These are phyloP conservation scores for Pulicaria dysenterica DNA, from an alignment of 129 eudicot genomes.

Conservation along the genomic window DNA sequence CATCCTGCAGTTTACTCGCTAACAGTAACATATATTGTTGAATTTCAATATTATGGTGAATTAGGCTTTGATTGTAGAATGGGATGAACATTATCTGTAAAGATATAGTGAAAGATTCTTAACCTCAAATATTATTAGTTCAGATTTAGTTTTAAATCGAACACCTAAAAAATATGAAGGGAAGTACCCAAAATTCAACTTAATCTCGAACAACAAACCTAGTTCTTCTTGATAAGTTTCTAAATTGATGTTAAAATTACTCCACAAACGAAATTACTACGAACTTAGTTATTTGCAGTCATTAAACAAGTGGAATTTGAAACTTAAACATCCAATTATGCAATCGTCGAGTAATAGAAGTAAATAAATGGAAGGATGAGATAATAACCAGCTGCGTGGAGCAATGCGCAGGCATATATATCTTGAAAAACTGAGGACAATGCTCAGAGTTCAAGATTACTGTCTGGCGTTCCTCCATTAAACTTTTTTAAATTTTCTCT, in stretches of 20 bases:
- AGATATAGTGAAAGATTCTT: no score
- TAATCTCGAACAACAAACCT: background rate
- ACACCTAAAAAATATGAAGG: no score
- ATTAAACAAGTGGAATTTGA: background rate
- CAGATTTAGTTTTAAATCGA: no score
- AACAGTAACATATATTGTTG: no score
- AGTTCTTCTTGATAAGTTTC: background rate
- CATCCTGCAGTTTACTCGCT: no score
- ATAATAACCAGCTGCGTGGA: conserved; percentile 31
- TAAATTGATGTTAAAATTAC: background rate
- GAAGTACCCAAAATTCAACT: background rate
- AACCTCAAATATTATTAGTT: no score
- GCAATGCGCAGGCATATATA: conserved; percentile 35
- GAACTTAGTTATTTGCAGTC: background rate
- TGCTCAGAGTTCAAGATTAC: conserved; percentile 14
- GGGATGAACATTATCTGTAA: no score
- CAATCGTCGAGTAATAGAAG: background rate
- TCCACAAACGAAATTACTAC: background rate
- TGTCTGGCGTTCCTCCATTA: conserved; percentile 25
- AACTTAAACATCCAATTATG: background rate
- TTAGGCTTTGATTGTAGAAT: no score
- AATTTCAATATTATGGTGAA: no score
- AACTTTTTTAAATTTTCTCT: conserved; percentile 8
- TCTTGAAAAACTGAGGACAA: conserved; percentile 34
- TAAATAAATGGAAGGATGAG: background rate